Conservation (phyloP, 2,329 filamentous ascomycete genomes). For the Scolecobasidium constrictum region DNA sequence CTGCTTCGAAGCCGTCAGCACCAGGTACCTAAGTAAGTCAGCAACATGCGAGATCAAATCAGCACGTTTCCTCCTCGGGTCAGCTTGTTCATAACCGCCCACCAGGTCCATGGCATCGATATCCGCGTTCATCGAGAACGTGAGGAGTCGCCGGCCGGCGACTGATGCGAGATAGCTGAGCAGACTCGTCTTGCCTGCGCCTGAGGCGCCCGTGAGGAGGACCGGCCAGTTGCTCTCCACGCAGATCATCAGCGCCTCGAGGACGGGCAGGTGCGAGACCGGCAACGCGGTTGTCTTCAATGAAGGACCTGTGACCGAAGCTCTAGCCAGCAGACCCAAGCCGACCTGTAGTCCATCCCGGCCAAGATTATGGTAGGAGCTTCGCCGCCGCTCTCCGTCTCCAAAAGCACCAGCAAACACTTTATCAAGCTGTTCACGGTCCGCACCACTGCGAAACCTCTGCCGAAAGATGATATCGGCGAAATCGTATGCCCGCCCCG, state of each 20-base stretch:
- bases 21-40: neutral
- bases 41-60: conserved; percentile 27
- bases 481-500: conserved; percentile 57
- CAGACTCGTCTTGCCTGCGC: conserved; percentile 75
- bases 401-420: conserved; percentile 59
- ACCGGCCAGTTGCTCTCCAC: conserved; percentile 80
- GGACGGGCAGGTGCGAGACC: conserved; percentile 47
- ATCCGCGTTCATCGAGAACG: conserved; percentile 86
- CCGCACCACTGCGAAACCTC: conserved; percentile 65
- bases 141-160: conserved; percentile 63
- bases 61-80: conserved; percentile 63
- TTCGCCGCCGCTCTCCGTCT: conserved; percentile 27
- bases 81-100: conserved; percentile 91
- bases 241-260: conserved; percentile 82
- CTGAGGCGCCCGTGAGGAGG: conserved; percentile 76
- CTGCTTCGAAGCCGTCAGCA: neutral
- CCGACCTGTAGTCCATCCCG: conserved; percentile 65
- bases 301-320: neutral
- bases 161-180: conserved; percentile 71
- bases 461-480: conserved; percentile 75
- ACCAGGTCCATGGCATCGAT: conserved; percentile 96
- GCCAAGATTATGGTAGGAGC: conserved; percentile 63
- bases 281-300: conserved; percentile 25
- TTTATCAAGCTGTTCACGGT: conserved; percentile 53
- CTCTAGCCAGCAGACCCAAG: conserved; percentile 50